Percentiles rank a stretch among this genome's conserved stretches.
Evolutionary conservation across 129 eudicot species (phyloP).

Genomic region (Heracleum sosnowskyi): DNA sequence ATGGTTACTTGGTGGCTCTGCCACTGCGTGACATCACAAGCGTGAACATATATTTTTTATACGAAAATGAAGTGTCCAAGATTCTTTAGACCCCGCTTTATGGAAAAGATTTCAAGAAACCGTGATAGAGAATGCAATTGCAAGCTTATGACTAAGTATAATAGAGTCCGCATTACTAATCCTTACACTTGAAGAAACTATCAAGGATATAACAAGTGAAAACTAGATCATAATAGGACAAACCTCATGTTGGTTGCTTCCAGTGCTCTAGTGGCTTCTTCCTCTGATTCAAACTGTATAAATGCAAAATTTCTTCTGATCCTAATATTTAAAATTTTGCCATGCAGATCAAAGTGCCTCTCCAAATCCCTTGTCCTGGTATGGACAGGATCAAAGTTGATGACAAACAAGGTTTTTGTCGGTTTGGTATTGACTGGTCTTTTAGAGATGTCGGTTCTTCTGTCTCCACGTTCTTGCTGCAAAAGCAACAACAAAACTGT

Average conservation of each 20-base stretch:
- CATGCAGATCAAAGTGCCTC: constrained; percentile 60
- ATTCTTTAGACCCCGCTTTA: background rate
- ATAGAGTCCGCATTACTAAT: background rate
- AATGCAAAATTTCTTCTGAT: constrained; percentile 66
- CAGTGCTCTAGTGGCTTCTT: constrained; percentile 59
- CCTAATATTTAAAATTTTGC: constrained; percentile 53
- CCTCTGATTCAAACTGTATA: constrained; percentile 53
- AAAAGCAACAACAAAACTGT: background rate
- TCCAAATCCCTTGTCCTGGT: constrained; percentile 59
- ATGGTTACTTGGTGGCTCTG: background rate
- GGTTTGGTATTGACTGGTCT: constrained; percentile 44
- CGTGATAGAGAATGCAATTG: background rate
- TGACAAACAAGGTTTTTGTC: constrained; percentile 63
- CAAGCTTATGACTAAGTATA: background rate
- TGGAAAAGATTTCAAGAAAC: background rate
- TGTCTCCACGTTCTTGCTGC: constrained; percentile 62
- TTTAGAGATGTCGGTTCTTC: constrained; percentile 44
- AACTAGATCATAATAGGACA: background rate
- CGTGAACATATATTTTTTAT: background rate
- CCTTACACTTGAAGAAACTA: background rate
- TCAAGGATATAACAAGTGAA: too few species aligned
- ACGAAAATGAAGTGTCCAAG: background rate
- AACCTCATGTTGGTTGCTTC: constrained; percentile 47
- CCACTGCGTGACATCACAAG: background rate
- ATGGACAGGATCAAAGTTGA: constrained; percentile 50